Base-by-base conservation (phyloP, 2,329 filamentous ascomycete species). In the Xylaria sp. region DNA sequence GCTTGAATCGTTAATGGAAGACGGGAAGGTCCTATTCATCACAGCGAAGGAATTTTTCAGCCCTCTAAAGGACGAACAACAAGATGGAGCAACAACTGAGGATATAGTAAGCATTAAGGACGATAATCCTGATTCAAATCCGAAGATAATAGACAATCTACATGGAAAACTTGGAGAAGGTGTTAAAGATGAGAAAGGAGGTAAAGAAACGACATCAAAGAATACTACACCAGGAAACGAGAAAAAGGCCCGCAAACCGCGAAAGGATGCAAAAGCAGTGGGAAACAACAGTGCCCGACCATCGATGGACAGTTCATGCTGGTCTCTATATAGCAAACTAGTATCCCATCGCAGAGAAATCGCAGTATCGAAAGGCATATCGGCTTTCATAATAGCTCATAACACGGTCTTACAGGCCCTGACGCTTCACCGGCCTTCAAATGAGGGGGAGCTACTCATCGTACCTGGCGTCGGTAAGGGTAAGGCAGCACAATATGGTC, bases 391-490 rank as follows among this genome's bases (percentile, higher is more conserved):
- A 11, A 59, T 71, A n/a, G 66, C 69, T 23, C 44, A 53, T 4
- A 66, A 71, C 33, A 56, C 33, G 9, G 5, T 57, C 2, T 23
- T 71, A 23, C 7, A 65, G 49, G 49, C 40, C 3, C 13, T 69
- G 3, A 17, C 69, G 6, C n/a, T 54, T 10, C n/a, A 49, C 4
- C 69, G 63, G 10, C 69, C 69, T n/a, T 54, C 59, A 7, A 71
- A 60, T 28, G 31, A 64, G 15, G 20, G 49, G 20, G 63, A 69
- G 23, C 38, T 71, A 17, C 57, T 71, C 13, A 42, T 23, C 9
- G 56, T 71, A 1, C 48, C 42, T 2, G 66, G 69, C 10, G 15
- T 71, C 17, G 59, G 69, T 4, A 64, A 59, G 10, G 7, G 2
- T 11, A 71, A 71, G 51, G 49, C 42, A 23, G 48, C 23, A 13